Evolutionary conservation across 768 basidiomycete genomes (phyloP).

Genomic region (Suillus placidus): DNA sequence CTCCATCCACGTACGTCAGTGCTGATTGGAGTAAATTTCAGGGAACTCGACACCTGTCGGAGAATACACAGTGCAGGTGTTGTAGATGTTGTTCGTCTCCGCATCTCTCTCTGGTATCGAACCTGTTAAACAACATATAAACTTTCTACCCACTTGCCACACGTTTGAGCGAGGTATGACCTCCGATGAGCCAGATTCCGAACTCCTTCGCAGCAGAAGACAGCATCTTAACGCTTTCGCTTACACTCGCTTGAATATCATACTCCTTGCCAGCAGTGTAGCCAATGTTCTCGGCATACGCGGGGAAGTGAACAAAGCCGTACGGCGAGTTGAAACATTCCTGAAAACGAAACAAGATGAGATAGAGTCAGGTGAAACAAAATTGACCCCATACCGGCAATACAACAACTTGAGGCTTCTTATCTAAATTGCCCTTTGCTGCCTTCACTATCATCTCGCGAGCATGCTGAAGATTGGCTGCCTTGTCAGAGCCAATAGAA

Average conservation of each 20-base stretch:
- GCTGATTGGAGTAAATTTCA: background rate
- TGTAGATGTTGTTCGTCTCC: constrained; percentile 73
- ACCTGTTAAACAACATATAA: constrained; percentile 50
- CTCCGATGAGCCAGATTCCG: constrained; percentile 91
- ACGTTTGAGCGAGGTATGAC: constrained; percentile 40
- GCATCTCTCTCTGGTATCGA: constrained; percentile 88
- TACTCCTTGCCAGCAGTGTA: constrained; percentile 62
- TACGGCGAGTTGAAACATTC: constrained; percentile 92
- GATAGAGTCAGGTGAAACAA: constrained; percentile 1
- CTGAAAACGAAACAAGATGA: constrained; percentile 38
- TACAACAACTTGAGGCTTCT: constrained; percentile 79
- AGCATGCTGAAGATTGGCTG: constrained; percentile 81
- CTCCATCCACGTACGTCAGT: constrained; percentile 39
- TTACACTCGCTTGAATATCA: constrained; percentile 54
- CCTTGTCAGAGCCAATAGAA: constrained; percentile 68
- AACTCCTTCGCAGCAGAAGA: constrained; percentile 78
- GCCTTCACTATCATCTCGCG: constrained; percentile 78
- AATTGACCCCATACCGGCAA: constrained; percentile 61
- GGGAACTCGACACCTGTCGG: constrained; percentile 56
- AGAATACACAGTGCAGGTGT: constrained; percentile 90
- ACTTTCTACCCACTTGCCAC: background rate
- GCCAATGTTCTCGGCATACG: constrained; percentile 79
- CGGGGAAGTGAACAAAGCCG: constrained; percentile 76
- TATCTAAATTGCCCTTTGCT: constrained; percentile 38
- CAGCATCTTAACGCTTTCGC: constrained; percentile 82